These are phyloP conservation scores for Colletotrichum agaves DNA, from an alignment of 2,329 filamentous ascomycete genomes.

Conservation along the genomic window DNA sequence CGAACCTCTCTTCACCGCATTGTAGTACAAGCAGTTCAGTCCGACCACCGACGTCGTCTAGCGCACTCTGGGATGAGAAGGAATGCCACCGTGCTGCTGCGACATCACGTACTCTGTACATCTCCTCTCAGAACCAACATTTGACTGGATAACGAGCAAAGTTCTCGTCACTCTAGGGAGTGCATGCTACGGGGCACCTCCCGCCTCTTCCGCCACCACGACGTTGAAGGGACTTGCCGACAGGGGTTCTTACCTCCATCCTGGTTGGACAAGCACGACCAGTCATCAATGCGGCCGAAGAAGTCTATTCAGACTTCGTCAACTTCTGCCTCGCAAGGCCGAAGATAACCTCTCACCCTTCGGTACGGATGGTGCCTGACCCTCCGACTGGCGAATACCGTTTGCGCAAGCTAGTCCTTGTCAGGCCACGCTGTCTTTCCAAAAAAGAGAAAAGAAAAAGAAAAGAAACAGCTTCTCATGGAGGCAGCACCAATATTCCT, in stretches of 20 bases:
- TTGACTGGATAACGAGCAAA: too few species aligned
- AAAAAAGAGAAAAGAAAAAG: neutral
- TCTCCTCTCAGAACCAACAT: too few species aligned
- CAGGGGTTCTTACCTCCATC: neutral
- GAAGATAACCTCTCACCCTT: neutral
- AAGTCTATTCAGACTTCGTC: conserved; percentile 21
- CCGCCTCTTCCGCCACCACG: neutral
- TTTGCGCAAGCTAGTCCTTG: neutral
- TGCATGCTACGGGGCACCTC: neutral
- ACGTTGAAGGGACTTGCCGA: conserved; percentile 8
- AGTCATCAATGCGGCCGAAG: neutral
- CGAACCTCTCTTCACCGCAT: neutral
- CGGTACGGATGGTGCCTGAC: conserved; percentile 1
- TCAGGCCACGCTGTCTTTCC: neutral
- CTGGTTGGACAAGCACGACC: neutral
- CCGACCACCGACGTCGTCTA: neutral
- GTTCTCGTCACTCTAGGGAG: too few species aligned
- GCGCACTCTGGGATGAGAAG: too few species aligned
- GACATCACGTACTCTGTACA: too few species aligned
- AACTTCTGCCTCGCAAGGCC: neutral
- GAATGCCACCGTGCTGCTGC: too few species aligned
- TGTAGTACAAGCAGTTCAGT: conserved; percentile 3
- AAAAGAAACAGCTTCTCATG: neutral
- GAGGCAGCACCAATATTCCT: conserved; percentile 7
- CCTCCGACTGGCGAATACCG: neutral